A percentile compares a stretch with the other conserved stretches of the same genome.
phyloP scores from a whole-genome alignment of 2,329 filamentous ascomycete genomes.

The Botryotinia calthae region DNA sequence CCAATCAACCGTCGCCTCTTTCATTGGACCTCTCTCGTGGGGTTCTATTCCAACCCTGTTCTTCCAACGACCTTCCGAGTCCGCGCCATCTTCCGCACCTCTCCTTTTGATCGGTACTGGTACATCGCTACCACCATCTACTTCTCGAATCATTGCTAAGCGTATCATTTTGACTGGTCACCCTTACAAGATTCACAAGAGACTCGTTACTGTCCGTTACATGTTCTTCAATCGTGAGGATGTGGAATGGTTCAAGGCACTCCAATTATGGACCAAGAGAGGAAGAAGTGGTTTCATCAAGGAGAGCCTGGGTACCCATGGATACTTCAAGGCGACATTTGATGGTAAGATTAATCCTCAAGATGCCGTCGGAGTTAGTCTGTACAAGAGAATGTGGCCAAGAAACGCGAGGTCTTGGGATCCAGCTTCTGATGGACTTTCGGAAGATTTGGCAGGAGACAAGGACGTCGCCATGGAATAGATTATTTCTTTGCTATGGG shows the following conservation, averaged over 20 bases:
- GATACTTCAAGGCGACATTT: constrained; percentile 99
- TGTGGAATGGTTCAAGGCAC: constrained; percentile 94
- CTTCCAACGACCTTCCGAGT: constrained; percentile 61
- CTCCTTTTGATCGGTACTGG: constrained; percentile 81
- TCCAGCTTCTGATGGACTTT: background rate
- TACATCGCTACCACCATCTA: constrained; percentile 77
- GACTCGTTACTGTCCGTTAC: constrained; percentile 92
- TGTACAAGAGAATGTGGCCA: constrained; percentile 85
- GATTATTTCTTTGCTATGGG: background rate
- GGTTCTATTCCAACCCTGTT: constrained; percentile 86
- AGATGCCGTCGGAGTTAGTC: constrained; percentile 85
- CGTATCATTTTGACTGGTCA: constrained; percentile 91
- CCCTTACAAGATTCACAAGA: constrained; percentile 98
- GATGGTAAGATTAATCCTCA: constrained; percentile 94
- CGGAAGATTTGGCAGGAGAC: constrained; percentile 1
- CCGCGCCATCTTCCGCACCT: constrained; percentile 47
- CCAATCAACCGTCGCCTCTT: constrained; percentile 82
- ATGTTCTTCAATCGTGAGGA: constrained; percentile 99
- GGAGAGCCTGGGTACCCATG: constrained; percentile 91
- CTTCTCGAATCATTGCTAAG: constrained; percentile 82
- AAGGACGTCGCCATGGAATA: constrained; percentile 17
- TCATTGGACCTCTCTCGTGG: constrained; percentile 90
- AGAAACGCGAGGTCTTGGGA: constrained; percentile 53
- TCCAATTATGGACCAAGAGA: constrained; percentile 90
- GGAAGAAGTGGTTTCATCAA: constrained; percentile 90